Conservation (phyloP, 139 green algal genomes). For the Chlamydomonas sp. region DNA sequence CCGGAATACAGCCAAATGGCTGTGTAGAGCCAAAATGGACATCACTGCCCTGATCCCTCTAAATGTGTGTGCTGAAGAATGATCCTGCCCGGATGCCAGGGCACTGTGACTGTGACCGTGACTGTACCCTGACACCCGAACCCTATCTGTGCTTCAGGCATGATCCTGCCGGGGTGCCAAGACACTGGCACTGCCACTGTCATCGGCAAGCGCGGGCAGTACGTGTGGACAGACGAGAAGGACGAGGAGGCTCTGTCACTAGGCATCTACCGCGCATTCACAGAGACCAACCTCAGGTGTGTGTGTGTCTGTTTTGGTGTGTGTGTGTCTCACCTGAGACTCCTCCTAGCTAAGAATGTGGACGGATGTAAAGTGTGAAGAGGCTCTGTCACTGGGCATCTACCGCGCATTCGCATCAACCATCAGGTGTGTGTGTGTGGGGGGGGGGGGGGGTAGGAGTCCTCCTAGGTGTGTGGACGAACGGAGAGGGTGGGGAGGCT, state of each 20-base stretch:
- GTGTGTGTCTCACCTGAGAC: too few species aligned
- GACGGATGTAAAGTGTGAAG: constrained; percentile 35
- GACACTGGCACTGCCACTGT: constrained; percentile 40
- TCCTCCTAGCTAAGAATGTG: too few species aligned
- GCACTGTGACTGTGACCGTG: too few species aligned
- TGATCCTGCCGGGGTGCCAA: constrained; percentile 24
- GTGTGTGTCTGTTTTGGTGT: constrained; percentile 5
- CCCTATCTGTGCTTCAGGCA: constrained; percentile 14
- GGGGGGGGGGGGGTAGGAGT: neutral
- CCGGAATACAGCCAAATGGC: too few species aligned
- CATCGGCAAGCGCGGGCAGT: constrained; percentile 42
- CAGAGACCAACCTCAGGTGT: constrained; percentile 32
- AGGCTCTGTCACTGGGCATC: constrained; percentile 27
- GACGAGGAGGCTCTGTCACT: constrained; percentile 32
- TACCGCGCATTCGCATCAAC: constrained; percentile 32
- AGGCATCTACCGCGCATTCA: constrained; percentile 35
- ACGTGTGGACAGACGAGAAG: constrained; percentile 38
- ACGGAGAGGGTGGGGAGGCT: constrained; percentile 30
- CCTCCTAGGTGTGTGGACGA: too few species aligned
- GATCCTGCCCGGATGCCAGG: constrained; percentile 19
- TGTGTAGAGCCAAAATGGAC: too few species aligned
- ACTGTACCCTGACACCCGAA: too few species aligned
- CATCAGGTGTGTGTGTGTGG: constrained; percentile 26
- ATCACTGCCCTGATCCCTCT: neutral
- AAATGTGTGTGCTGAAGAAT: constrained; percentile 21